Conservation (phyloP, 2,329 filamentous ascomycete genomes). For the Aspergillus aculeatus region DNA sequence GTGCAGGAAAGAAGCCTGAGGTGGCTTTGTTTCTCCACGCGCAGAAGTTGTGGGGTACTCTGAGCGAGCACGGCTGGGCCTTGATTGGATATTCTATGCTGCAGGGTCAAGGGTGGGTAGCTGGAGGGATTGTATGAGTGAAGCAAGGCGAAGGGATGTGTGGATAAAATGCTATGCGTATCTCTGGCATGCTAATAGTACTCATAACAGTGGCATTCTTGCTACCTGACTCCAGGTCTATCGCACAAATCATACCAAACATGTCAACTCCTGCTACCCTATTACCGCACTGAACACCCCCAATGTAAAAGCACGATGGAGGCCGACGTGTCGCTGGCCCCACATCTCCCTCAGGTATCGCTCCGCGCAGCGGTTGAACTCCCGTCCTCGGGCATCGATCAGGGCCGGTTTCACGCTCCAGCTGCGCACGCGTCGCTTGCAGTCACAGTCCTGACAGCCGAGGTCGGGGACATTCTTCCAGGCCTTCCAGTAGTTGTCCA, state of each 20-base stretch:
- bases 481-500: constrained; percentile 30
- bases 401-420: constrained; percentile 31
- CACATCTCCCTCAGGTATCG: constrained; percentile 31
- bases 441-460: constrained; percentile 26
- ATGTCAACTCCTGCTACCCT: neutral
- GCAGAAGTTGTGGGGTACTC: too few species aligned
- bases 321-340: constrained; percentile 25
- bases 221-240: neutral
- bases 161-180: too few species aligned
- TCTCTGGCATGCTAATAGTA: too few species aligned
- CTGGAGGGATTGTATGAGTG: too few species aligned
- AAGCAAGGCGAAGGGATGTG: too few species aligned
- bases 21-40: too few species aligned
- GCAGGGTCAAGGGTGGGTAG: too few species aligned
- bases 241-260: neutral
- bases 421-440: constrained; percentile 25
- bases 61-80: too few species aligned
- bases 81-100: too few species aligned
- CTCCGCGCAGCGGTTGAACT: constrained; percentile 26
- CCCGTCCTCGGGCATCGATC: constrained; percentile 27
- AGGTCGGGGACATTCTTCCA: constrained; percentile 26
- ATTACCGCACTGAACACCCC: constrained; percentile 20
- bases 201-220: neutral
- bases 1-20: too few species aligned
- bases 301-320: constrained; percentile 23